These are phyloP conservation scores for Isabelozyma rhagii DNA, from an alignment of 805 yeast species.

Conservation along the genomic window DNA sequence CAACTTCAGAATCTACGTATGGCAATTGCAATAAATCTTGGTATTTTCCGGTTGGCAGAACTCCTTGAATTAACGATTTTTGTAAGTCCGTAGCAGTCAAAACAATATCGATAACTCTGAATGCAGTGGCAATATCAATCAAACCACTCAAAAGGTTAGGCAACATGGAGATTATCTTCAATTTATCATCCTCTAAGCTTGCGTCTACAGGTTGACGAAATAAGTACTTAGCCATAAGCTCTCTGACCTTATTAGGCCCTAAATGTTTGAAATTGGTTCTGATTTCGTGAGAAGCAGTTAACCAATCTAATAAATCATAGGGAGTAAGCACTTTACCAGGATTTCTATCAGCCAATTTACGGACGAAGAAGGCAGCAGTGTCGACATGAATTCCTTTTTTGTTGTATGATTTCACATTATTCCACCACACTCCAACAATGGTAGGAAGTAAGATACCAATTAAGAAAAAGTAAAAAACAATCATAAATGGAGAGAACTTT, in stretches of 20 bases:
- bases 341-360: slow-evolving; percentile 67
- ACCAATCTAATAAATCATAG: slow-evolving; percentile 53
- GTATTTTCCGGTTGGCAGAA: slow-evolving; percentile 47
- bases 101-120: slow-evolving; percentile 70
- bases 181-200: slow-evolving; percentile 36
- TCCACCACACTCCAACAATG: slow-evolving; percentile 90
- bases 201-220: slow-evolving; percentile 39
- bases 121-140: slow-evolving; percentile 76
- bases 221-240: slow-evolving; percentile 55
- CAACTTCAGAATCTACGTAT: slow-evolving; percentile 51
- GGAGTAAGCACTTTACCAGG: slow-evolving; percentile 66
- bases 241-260: slow-evolving; percentile 46
- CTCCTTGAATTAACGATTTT: slow-evolving; percentile 74
- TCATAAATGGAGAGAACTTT: slow-evolving; percentile 61
- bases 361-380: slow-evolving; percentile 78
- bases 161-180: slow-evolving; percentile 57
- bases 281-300: slow-evolving; percentile 69
- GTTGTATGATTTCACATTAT: slow-evolving; percentile 71
- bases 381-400: slow-evolving; percentile 77
- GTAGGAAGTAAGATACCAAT: slow-evolving; percentile 79
- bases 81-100: slow-evolving; percentile 60
- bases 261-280: slow-evolving; percentile 36
- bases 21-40: slow-evolving; percentile 82
- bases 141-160: slow-evolving; percentile 69
- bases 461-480: slow-evolving; percentile 59